These are phyloP conservation scores for Eleusine coracana DNA, from an alignment of 176 grass and related monocot genomes.

Conservation along the genomic window DNA sequence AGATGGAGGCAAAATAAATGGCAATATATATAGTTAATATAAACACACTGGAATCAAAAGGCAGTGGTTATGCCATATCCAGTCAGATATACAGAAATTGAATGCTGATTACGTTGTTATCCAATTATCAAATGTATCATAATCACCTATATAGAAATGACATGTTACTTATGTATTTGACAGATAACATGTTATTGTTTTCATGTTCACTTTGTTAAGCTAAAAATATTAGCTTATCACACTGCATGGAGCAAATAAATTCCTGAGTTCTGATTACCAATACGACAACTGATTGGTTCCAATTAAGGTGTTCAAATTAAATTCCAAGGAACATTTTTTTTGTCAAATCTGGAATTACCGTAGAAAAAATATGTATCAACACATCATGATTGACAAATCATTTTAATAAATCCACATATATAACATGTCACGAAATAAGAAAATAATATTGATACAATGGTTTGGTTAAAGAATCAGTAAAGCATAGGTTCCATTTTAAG, in stretches of 20 bases:
- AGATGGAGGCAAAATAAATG: no score
- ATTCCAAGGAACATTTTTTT: no score
- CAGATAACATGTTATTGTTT: conserved; percentile 10
- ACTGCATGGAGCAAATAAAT: not conserved
- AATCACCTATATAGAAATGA: not conserved
- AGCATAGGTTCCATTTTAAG: not conserved
- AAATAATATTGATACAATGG: conserved; percentile 1
- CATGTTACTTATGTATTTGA: not conserved
- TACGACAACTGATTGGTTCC: conserved; percentile 8
- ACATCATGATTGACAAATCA: not conserved
- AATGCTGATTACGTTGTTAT: not conserved
- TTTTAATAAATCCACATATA: not conserved
- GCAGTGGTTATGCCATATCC: not conserved
- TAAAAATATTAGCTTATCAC: not conserved
- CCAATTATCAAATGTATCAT: not conserved
- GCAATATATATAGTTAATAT: no score
- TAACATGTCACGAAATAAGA: conserved; percentile 18
- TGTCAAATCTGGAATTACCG: not conserved
- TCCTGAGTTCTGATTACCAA: not conserved
- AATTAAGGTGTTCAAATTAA: not conserved
- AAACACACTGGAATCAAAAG: not conserved
- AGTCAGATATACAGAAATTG: conserved; percentile 3
- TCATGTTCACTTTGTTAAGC: not conserved
- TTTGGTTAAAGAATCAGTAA: conserved; percentile 15
- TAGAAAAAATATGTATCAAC: conserved; percentile 5